A percentile compares a stretch with the other conserved stretches of the same genome.
Conservation (phyloP, 106 monocot genomes). For the Hemerocallis citrina region DNA sequence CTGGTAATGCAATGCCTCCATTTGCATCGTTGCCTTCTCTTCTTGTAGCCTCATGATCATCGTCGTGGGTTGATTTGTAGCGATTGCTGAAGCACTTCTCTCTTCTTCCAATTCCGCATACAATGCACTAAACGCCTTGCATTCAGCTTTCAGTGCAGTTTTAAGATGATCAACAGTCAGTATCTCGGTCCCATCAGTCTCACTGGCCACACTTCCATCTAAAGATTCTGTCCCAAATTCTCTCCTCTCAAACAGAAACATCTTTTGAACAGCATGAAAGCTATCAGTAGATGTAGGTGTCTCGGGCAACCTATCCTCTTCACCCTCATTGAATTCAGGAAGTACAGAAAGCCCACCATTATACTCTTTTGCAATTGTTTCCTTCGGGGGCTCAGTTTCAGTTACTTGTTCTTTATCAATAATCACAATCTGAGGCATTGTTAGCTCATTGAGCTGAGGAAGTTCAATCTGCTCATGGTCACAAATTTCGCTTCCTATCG, state of each 20-base stretch:
- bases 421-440: conserved; percentile 5
- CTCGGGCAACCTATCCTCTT: conserved; percentile 52
- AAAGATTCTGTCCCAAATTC: conserved; percentile 49
- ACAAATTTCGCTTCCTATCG: conserved; percentile 78
- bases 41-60: conserved; percentile 94
- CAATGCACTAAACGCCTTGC: conserved; percentile 41
- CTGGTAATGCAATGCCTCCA: conserved; percentile 95
- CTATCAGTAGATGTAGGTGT: conserved; percentile 43
- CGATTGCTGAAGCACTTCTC: conserved; percentile 80
- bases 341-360: conserved; percentile 5
- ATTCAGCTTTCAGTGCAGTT: conserved; percentile 48
- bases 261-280: conserved; percentile 33
- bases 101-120: conserved; percentile 89
- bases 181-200: conserved; percentile 39
- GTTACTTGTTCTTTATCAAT: conserved; percentile 9
- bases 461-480: conserved; percentile 24
- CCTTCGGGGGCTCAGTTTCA: conserved; percentile 4
- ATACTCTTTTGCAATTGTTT: neutral
- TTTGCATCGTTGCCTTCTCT: conserved; percentile 95
- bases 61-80: conserved; percentile 89
- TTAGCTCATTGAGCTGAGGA: conserved; percentile 11
- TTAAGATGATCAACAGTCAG: conserved; percentile 57
- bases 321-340: conserved; percentile 32
- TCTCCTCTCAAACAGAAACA: conserved; percentile 41
- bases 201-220: conserved; percentile 67